phyloP scores from a whole-genome alignment of 345 rosid genomes.

The Salix viminalis region DNA sequence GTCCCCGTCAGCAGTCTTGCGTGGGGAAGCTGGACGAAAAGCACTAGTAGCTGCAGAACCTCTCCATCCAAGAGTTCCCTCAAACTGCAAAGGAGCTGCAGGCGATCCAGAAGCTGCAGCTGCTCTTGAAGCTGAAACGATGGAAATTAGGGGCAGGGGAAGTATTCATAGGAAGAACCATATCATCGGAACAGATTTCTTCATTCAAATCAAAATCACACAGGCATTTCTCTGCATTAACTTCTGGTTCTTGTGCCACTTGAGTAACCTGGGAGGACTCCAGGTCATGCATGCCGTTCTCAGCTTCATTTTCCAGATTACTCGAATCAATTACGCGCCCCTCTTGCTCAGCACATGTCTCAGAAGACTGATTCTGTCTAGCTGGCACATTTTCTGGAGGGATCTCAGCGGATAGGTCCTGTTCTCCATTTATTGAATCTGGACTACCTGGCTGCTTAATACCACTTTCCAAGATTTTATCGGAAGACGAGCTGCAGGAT shows the following conservation, averaged over 20 bases:
- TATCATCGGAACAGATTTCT: slow-evolving; percentile 71
- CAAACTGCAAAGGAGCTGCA: slow-evolving; percentile 58
- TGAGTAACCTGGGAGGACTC: slow-evolving; percentile 55
- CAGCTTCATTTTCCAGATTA: slow-evolving; percentile 30
- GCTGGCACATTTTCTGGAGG: slow-evolving; percentile 38
- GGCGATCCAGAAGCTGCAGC: slow-evolving; percentile 53
- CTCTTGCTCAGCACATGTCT: slow-evolving; percentile 32
- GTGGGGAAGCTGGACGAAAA: slow-evolving; percentile 63
- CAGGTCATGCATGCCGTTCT: slow-evolving; percentile 40
- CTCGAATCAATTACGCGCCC: slow-evolving; percentile 29
- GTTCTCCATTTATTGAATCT: slow-evolving; percentile 39
- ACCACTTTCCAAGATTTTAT: slow-evolving; percentile 45
- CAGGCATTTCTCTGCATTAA: slow-evolving; percentile 46
- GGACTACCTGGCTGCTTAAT: slow-evolving; percentile 40
- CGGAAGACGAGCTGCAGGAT: slow-evolving; percentile 57
- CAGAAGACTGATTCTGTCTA: slow-evolving; percentile 42
- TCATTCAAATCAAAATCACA: slow-evolving; percentile 81
- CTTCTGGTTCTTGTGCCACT: slow-evolving; percentile 51
- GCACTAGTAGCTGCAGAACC: slow-evolving; percentile 74
- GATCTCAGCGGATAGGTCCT: slow-evolving; percentile 20
- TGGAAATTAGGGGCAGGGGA: slow-evolving; percentile 45
- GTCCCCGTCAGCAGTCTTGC: slow-evolving; percentile 39
- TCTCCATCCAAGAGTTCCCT: slow-evolving; percentile 67
- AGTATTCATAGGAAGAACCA: slow-evolving; percentile 44
- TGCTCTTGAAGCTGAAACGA: slow-evolving; percentile 59